phyloP scores from a whole-genome alignment of 2,329 filamentous ascomycete genomes.

The Colletotrichum euphorbiae region DNA sequence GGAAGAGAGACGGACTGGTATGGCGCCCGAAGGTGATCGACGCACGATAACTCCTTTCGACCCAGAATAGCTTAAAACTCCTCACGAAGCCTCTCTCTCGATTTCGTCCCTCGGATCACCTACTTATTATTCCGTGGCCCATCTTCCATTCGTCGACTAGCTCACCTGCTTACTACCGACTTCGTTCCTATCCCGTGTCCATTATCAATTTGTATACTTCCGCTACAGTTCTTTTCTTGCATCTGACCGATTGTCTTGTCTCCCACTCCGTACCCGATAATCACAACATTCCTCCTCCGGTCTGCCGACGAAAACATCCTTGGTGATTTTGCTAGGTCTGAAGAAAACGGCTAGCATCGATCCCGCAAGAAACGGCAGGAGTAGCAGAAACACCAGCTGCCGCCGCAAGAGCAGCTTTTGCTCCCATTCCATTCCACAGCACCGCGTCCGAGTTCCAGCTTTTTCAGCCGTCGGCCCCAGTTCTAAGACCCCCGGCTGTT shows the following conservation, averaged over 20 bases:
- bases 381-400: background rate
- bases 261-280: background rate
- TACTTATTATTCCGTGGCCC: conserved; percentile 8
- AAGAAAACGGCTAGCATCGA: background rate
- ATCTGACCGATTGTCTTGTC: background rate
- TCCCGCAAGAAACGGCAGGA: background rate
- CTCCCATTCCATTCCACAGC: conserved; percentile 22
- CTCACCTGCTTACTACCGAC: conserved; percentile 9
- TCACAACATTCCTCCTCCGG: conserved; percentile 1
- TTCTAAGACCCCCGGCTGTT: conserved; percentile 32
- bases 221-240: background rate
- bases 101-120: conserved; percentile 20
- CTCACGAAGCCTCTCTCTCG: conserved; percentile 38
- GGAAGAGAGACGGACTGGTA: conserved; percentile 28
- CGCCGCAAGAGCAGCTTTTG: background rate
- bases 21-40: conserved; percentile 38
- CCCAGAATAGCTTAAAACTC: conserved; percentile 37
- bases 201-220: background rate
- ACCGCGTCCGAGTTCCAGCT: conserved; percentile 18
- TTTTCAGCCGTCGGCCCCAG: conserved; percentile 38
- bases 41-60: conserved; percentile 40
- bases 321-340: background rate
- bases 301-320: background rate
- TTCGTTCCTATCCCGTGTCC: background rate
- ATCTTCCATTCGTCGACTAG: background rate